These are phyloP conservation scores for Aspergillus fumigatiaffinis DNA, from an alignment of 2,329 filamentous ascomycete genomes.

Conservation along the genomic window DNA sequence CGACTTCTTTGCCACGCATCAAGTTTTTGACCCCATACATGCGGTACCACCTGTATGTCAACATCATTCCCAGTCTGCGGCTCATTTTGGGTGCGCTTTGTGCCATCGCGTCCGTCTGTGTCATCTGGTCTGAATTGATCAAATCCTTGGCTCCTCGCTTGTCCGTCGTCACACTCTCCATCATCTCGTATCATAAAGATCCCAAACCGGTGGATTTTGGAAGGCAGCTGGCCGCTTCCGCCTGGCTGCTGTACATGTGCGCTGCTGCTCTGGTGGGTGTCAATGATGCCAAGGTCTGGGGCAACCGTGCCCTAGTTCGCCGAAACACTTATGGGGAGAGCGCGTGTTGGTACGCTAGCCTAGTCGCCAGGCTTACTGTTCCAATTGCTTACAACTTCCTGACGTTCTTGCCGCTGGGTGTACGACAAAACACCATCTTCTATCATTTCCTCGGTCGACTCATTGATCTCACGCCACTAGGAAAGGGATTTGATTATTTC, in stretches of 20 bases:
- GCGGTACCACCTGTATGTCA: conserved; percentile 72
- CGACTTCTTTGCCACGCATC: conserved; percentile 52
- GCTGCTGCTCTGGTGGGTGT: conserved; percentile 81
- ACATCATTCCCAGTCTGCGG: conserved; percentile 66
- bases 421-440: conserved; percentile 77
- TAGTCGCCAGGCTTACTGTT: conserved; percentile 88
- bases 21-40: conserved; percentile 73
- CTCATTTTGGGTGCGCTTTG: conserved; percentile 65
- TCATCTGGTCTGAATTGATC: conserved; percentile 91
- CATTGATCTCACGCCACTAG: conserved; percentile 78
- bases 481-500: conserved; percentile 77
- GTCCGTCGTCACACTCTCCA: conserved; percentile 62
- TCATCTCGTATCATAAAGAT: conserved; percentile 65
- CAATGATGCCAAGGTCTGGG: conserved; percentile 95
- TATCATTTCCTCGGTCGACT: conserved; percentile 79
- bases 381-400: conserved; percentile 95
- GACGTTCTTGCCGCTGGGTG: conserved; percentile 71
- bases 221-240: conserved; percentile 76
- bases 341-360: conserved; percentile 92
- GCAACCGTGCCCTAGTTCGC: conserved; percentile 82
- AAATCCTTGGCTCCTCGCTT: conserved; percentile 74
- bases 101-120: conserved; percentile 69
- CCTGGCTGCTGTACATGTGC: conserved; percentile 97
- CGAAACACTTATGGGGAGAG: conserved; percentile 90
- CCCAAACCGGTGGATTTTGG: conserved; percentile 77